A percentile compares a stretch with the other conserved stretches of the same genome.
Conservation (phyloP, 2,329 filamentous ascomycete species). For the Xylaria sp. region DNA sequence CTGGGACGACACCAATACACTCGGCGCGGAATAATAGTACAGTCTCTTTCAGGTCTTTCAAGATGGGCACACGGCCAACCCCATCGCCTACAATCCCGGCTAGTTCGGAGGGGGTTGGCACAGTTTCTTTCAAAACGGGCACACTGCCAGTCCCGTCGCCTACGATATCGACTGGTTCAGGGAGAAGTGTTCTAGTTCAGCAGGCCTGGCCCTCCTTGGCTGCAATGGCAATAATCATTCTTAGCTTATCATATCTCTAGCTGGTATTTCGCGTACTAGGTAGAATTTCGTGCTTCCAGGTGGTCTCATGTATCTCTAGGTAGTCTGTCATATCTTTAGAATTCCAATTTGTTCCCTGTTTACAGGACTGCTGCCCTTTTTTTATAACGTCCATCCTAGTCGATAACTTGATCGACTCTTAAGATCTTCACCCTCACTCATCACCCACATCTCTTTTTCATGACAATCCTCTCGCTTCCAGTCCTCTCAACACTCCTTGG, state of each 20-base stretch:
- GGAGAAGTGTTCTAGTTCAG: not conserved
- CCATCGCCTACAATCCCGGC: not conserved
- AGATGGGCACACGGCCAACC: not conserved
- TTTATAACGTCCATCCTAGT: not conserved
- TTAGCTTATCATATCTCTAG: not conserved
- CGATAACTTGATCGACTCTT: too few relatives aligned
- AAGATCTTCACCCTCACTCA: too few relatives aligned
- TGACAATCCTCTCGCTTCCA: too few relatives aligned
- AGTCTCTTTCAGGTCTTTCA: not conserved
- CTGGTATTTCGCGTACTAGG: not conserved
- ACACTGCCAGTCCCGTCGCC: not conserved
- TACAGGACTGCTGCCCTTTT: too few relatives aligned
- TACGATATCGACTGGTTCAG: not conserved
- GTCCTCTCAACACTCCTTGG: too few relatives aligned
- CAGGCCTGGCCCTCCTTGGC: not conserved
- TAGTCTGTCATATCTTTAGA: not conserved
- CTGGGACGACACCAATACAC: not conserved
- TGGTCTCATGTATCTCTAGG: not conserved
- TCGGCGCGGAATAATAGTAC: not conserved
- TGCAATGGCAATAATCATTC: not conserved
- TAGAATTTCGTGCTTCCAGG: not conserved
- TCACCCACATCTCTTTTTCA: too few relatives aligned
- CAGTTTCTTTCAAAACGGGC: not conserved
- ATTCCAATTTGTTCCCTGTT: not conserved
- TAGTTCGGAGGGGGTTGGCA: not conserved